phyloP scores from a whole-genome alignment of 2,329 filamentous ascomycete genomes.

The Aspergillus neotritici region DNA sequence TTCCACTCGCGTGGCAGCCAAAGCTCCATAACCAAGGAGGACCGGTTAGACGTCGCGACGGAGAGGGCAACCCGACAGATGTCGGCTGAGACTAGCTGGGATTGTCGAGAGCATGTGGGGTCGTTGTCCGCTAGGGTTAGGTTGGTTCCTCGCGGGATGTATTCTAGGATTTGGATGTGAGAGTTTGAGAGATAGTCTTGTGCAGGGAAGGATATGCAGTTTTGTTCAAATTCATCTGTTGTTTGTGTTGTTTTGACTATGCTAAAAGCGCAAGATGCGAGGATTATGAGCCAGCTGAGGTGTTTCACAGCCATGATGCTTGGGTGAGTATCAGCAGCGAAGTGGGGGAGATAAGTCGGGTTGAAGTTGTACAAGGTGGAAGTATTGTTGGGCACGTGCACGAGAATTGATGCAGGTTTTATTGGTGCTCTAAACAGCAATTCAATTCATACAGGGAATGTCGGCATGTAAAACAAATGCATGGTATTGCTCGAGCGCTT shows the following conservation, averaged over 20 bases:
- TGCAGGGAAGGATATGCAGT: not conserved
- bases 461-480: no score
- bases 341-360: no score
- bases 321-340: no score
- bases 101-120: not conserved
- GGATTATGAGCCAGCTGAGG: no score
- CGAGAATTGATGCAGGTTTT: no score
- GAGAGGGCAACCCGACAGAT: not conserved
- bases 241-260: no score
- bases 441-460: no score
- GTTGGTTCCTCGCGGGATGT: not conserved
- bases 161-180: not conserved
- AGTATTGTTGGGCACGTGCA: not conserved
- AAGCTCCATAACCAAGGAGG: conserved; percentile 1
- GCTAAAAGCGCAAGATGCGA: no score
- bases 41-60: not conserved
- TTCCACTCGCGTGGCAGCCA: conserved; percentile 7
- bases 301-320: no score
- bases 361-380: not conserved
- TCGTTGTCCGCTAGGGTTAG: not conserved
- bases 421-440: no score
- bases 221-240: no score
- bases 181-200: not conserved
- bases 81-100: not conserved
- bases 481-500: no score